Percentiles rank a stretch among this genome's conserved stretches.
These are phyloP conservation scores for Podosphaera aphanis DNA, from an alignment of 2,329 filamentous ascomycete genomes.

Conservation along the genomic window DNA sequence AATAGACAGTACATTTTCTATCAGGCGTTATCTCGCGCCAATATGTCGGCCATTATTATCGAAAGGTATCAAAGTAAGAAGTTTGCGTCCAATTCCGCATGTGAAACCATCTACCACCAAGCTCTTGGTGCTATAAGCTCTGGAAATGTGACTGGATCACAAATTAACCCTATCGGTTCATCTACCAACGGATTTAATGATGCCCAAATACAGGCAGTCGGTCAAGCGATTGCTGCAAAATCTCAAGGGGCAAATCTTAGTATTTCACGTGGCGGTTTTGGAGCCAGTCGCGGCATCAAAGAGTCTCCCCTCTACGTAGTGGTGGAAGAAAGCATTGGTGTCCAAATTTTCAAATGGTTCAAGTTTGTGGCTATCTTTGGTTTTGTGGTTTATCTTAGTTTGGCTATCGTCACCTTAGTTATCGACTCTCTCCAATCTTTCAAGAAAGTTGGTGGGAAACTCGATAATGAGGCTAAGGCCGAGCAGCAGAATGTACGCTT, in stretches of 20 bases:
- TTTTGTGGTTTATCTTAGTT: slow-evolving; percentile 53
- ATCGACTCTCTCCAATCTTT: slow-evolving; percentile 61
- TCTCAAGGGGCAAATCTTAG: slow-evolving; percentile 41
- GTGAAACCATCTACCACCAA: slow-evolving; percentile 57
- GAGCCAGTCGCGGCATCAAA: slow-evolving; percentile 41
- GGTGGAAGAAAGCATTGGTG: slow-evolving; percentile 69
- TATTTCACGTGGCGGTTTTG: slow-evolving; percentile 21
- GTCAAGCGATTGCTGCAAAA: slow-evolving; percentile 57
- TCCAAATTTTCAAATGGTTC: slow-evolving; percentile 69
- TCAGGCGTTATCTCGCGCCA: slow-evolving; percentile 67
- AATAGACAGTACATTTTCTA: slow-evolving; percentile 88
- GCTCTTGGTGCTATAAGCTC: slow-evolving; percentile 42
- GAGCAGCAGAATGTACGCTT: slow-evolving; percentile 85
- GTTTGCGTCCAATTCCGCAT: slow-evolving; percentile 57
- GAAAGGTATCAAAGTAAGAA: slow-evolving; percentile 72
- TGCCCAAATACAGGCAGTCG: slow-evolving; percentile 52
- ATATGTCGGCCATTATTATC: slow-evolving; percentile 80
- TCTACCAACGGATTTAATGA: slow-evolving; percentile 22
- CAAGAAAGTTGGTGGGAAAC: slow-evolving; percentile 50
- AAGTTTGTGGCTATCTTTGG: slow-evolving; percentile 65
- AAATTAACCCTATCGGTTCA: slow-evolving; percentile 10
- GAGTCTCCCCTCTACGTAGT: slow-evolving; percentile 83
- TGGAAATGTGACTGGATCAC: slow-evolving; percentile 2
- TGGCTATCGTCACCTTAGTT: slow-evolving; percentile 59
- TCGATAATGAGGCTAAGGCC: slow-evolving; percentile 65